Evolutionary conservation across 2,329 filamentous ascomycete genomes (phyloP).

Genomic region (Diaporthe nobilis): DNA sequence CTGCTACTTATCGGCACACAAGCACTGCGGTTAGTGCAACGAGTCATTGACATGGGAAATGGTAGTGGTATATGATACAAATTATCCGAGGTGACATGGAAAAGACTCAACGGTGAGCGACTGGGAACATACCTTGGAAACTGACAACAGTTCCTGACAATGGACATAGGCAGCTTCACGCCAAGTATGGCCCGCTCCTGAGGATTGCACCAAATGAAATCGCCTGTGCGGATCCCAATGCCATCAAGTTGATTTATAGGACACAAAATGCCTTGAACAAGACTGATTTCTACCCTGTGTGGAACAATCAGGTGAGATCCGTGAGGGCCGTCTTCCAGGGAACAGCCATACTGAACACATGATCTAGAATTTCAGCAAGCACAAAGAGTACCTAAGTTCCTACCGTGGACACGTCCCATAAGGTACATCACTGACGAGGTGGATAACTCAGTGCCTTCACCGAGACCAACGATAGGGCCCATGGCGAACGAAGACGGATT

Average conservation of each 20-base stretch:
- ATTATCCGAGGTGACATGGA: constrained; percentile 25
- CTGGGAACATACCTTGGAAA: background rate
- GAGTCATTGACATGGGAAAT: background rate
- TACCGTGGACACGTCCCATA: background rate
- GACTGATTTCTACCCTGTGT: constrained; percentile 20
- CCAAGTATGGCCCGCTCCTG: constrained; percentile 20
- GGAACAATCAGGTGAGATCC: constrained; percentile 5
- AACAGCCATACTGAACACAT: background rate
- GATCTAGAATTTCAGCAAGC: constrained; percentile 27
- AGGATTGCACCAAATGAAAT: constrained; percentile 23
- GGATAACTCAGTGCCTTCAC: constrained; percentile 7
- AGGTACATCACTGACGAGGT: background rate
- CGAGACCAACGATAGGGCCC: constrained; percentile 19
- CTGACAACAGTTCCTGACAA: background rate
- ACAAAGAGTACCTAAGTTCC: constrained; percentile 4
- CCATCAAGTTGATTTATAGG: constrained; percentile 26
- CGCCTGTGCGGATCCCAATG: constrained; percentile 11
- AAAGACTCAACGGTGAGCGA: constrained; percentile 25
- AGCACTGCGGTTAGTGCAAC: background rate
- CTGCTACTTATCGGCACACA: background rate
- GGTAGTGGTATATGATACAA: constrained; percentile 29
- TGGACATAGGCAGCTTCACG: constrained; percentile 10
- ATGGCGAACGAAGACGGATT: constrained; percentile 45
- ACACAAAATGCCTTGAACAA: constrained; percentile 21
- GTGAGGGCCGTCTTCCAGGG: background rate